Conservation (phyloP, 1,284 basidiomycete species). For the Trametes polyzona region DNA sequence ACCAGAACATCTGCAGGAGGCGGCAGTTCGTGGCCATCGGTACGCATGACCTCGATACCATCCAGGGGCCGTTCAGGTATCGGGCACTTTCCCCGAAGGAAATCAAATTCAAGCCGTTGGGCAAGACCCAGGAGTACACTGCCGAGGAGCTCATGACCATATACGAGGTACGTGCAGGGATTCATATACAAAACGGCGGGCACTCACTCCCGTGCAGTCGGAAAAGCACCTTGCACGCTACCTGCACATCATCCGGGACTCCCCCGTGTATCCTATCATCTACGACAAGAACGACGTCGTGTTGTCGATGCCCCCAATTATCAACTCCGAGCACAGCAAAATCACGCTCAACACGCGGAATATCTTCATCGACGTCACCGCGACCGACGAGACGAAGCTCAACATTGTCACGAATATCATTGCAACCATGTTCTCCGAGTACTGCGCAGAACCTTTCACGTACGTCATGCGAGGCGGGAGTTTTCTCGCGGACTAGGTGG, state of each 20-base stretch:
- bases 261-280: constrained; percentile 97
- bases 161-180: constrained; percentile 73
- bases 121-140: constrained; percentile 75
- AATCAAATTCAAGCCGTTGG: constrained; percentile 90
- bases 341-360: constrained; percentile 95
- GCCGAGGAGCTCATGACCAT: constrained; percentile 88
- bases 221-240: constrained; percentile 93
- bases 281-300: constrained; percentile 90
- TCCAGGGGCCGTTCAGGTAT: constrained; percentile 89
- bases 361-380: constrained; percentile 96
- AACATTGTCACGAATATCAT: constrained; percentile 95
- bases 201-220: constrained; percentile 50
- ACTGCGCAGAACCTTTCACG: constrained; percentile 92
- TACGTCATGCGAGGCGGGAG: constrained; percentile 53
- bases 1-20: constrained; percentile 92
- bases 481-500: no score
- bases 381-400: constrained; percentile 97
- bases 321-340: constrained; percentile 97
- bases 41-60: constrained; percentile 94
- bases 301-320: constrained; percentile 97
- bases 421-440: constrained; percentile 96
- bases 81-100: constrained; percentile 87
- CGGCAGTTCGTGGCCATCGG: constrained; percentile 96
- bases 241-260: constrained; percentile 92
- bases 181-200: background rate